Percentiles rank a stretch among this genome's conserved stretches.
Evolutionary conservation across 1,139 yeast genomes (phyloP).

Genomic region (Pichia sorboxylosa): DNA sequence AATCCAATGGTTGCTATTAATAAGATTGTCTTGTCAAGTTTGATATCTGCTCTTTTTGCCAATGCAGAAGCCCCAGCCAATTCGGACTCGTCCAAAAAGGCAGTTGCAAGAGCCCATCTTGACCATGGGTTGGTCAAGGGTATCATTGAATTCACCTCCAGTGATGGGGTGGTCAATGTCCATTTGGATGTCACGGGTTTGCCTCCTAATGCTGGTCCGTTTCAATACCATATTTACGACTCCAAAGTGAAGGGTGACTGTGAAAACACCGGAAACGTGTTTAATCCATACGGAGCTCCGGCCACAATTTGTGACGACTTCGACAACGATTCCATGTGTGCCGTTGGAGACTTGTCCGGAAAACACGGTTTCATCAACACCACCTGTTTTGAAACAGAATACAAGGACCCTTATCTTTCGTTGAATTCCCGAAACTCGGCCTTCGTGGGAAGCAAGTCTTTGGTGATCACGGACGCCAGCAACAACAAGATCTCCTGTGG

Average conservation of each 20-base stretch:
- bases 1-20: neutral
- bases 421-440: slow-evolving; percentile 37
- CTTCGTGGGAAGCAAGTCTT: slow-evolving; percentile 38
- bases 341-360: slow-evolving; percentile 52
- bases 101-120: slow-evolving; percentile 24
- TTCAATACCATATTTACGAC: slow-evolving; percentile 45
- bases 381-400: slow-evolving; percentile 44
- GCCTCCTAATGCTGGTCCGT: slow-evolving; percentile 45
- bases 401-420: slow-evolving; percentile 42
- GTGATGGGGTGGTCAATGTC: slow-evolving; percentile 34
- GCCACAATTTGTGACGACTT: slow-evolving; percentile 23
- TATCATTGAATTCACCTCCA: slow-evolving; percentile 24
- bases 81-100: neutral
- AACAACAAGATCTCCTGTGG: slow-evolving; percentile 45
- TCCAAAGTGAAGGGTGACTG: slow-evolving; percentile 37
- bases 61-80: neutral
- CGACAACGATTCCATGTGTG: slow-evolving; percentile 40
- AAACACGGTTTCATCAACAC: slow-evolving; percentile 49
- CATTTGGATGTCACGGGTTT: slow-evolving; percentile 47
- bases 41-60: neutral
- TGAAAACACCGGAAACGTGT: slow-evolving; percentile 37
- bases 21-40: neutral
- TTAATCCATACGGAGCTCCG: slow-evolving; percentile 39
- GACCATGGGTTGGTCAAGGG: slow-evolving; percentile 24
- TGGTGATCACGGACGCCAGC: slow-evolving; percentile 41